Evolutionary conservation across 1,284 basidiomycete species (phyloP).

Genomic region (Cystobasidiaceae sp.): DNA sequence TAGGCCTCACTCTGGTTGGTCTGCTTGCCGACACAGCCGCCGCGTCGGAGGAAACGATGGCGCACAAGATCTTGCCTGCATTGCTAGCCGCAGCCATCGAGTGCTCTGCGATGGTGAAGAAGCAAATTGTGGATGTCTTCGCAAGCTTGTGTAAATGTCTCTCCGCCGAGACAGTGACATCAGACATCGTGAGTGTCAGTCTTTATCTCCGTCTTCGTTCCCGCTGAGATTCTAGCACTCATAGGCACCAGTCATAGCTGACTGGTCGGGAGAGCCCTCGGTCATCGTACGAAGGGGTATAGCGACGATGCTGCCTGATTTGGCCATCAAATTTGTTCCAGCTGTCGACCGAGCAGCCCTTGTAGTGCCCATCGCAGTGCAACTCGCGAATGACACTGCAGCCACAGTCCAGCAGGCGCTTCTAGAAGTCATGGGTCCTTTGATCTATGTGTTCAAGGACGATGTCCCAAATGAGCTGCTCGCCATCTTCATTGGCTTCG

Average conservation of each 20-base stretch:
- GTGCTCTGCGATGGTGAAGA: not conserved
- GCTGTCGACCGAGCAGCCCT: slow-evolving; percentile 49
- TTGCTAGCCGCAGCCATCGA: not conserved
- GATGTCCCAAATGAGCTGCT: slow-evolving; percentile 68
- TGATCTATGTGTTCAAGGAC: slow-evolving; percentile 72
- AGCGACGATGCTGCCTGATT: not conserved
- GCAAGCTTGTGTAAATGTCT: not conserved
- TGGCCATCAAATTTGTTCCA: not conserved
- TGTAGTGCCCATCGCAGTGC: slow-evolving; percentile 39
- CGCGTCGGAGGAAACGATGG: not conserved
- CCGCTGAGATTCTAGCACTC: slow-evolving; percentile 42
- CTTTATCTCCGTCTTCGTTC: slow-evolving; percentile 35
- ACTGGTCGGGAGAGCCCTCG: not conserved
- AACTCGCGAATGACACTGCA: slow-evolving; percentile 63
- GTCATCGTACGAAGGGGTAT: not conserved
- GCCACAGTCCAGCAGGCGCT: slow-evolving; percentile 71
- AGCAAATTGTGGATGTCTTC: slow-evolving; percentile 4
- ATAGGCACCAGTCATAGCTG: not conserved
- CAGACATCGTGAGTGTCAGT: not conserved
- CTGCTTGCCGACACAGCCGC: slow-evolving; percentile 6
- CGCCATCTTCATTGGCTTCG: slow-evolving; percentile 60
- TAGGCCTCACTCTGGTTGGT: not conserved
- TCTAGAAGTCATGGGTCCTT: slow-evolving; percentile 84
- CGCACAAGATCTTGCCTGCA: not conserved
- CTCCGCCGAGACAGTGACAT: not conserved